phyloP scores from a whole-genome alignment of 2,329 filamentous ascomycete species.

The Cytospora schulzeri region DNA sequence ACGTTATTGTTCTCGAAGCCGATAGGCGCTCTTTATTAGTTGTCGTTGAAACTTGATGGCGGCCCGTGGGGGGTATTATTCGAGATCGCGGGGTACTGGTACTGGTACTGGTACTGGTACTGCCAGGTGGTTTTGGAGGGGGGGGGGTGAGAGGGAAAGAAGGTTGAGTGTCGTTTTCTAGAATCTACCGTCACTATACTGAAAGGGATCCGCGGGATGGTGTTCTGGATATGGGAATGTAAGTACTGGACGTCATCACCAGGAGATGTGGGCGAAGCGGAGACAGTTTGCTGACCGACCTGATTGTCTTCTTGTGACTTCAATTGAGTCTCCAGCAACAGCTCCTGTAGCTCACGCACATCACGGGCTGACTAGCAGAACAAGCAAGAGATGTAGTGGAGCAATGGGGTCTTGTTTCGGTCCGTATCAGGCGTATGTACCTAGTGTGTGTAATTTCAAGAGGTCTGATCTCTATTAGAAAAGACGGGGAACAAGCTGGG shows the following conservation, averaged over 20 bases:
- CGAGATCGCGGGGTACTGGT: not conserved
- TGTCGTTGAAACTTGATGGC: not conserved
- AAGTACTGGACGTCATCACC: slow-evolving; percentile 1
- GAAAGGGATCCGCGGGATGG: not conserved
- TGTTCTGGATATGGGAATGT: not conserved
- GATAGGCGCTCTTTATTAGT: slow-evolving; percentile 1
- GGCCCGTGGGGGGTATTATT: not conserved
- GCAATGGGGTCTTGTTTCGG: slow-evolving; percentile 6
- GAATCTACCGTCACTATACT: not conserved
- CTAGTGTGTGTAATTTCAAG: slow-evolving; percentile 12
- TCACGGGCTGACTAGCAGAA: not conserved
- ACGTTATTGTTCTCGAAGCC: slow-evolving; percentile 9
- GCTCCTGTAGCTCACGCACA: not conserved
- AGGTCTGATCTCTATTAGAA: slow-evolving; percentile 17
- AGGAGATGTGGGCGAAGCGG: not conserved
- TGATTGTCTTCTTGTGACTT: not conserved
- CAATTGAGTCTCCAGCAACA: not conserved
- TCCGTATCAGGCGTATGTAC: not conserved
- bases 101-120: not conserved
- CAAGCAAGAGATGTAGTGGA: slow-evolving; percentile 15
- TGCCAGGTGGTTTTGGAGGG: no score
- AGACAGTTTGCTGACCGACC: not conserved
- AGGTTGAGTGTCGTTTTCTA: not conserved
- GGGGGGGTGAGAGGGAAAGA: not conserved
- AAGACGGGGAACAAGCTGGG: slow-evolving; percentile 17